Conservation (phyloP, 129 eudicot genomes). For the Apium graveolens region DNA sequence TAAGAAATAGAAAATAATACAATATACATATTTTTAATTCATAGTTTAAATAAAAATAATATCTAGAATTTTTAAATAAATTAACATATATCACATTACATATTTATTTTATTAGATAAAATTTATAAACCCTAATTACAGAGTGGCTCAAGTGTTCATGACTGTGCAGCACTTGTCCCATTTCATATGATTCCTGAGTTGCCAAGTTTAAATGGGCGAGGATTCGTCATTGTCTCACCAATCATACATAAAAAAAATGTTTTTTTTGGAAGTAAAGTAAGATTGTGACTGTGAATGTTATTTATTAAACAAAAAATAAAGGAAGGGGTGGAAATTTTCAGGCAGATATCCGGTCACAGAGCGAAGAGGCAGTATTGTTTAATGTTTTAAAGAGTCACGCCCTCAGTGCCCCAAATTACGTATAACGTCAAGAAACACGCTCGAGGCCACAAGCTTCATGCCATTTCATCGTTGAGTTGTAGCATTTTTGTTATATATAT, state of each 20-base stretch:
- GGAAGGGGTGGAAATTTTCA: not conserved
- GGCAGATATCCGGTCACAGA: not conserved
- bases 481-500: too few relatives aligned
- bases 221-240: not conserved
- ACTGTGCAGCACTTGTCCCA: not conserved
- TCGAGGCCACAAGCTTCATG: not conserved
- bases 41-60: too few relatives aligned
- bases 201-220: not conserved
- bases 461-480: not conserved
- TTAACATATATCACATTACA: too few relatives aligned
- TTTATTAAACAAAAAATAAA: not conserved
- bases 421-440: conserved; percentile 4
- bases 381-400: not conserved
- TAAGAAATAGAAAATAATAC: too few relatives aligned
- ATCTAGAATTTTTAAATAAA: too few relatives aligned
- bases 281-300: not conserved
- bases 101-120: too few relatives aligned
- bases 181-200: not conserved
- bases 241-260: not conserved
- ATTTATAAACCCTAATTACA: not conserved
- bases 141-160: not conserved
- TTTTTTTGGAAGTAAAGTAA: not conserved
- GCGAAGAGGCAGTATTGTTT: not conserved
- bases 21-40: too few relatives aligned
- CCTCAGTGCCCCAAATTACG: not conserved